Percentiles rank a stretch among this genome's conserved stretches.
Conservation (phyloP, 2,329 filamentous ascomycete genomes). For the Pseudogymnoascus sp. region DNA sequence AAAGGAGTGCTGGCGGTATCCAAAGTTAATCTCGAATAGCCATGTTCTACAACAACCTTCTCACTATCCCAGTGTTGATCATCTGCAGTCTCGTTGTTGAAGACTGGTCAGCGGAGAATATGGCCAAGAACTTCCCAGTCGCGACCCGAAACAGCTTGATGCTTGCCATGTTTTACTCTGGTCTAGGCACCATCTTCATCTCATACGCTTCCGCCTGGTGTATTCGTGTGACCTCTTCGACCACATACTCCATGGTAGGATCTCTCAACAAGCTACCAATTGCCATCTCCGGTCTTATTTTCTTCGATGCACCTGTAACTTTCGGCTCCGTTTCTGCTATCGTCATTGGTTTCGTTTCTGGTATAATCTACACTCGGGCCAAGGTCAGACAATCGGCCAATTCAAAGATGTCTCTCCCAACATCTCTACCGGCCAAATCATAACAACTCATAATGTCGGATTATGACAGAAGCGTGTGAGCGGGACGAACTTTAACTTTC, state of each 20-base stretch:
- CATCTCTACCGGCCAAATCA: constrained; percentile 56
- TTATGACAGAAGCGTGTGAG: too few species aligned
- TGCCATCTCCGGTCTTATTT: constrained; percentile 76
- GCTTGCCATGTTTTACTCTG: constrained; percentile 82
- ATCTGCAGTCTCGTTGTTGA: constrained; percentile 69
- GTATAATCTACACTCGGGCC: constrained; percentile 74
- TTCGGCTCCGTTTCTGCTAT: constrained; percentile 83
- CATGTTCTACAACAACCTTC: constrained; percentile 98
- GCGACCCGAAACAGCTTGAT: constrained; percentile 68
- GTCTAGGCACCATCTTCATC: constrained; percentile 83
- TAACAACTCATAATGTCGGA: constrained; percentile 36
- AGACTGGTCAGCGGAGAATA: constrained; percentile 79
- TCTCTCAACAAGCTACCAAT: constrained; percentile 95
- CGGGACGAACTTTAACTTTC: too few species aligned
- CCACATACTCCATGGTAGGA: constrained; percentile 94
- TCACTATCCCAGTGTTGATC: constrained; percentile 82
- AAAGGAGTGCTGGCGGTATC: too few species aligned
- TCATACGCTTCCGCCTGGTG: constrained; percentile 98
- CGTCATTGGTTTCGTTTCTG: constrained; percentile 74
- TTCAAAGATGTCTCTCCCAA: constrained; percentile 58
- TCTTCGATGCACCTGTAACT: constrained; percentile 86
- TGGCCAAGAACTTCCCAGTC: constrained; percentile 72
- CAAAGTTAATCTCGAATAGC: constrained; percentile 40
- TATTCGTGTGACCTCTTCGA: constrained; percentile 86
- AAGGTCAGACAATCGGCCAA: constrained; percentile 71